Evolutionary conservation across 2,329 filamentous ascomycete genomes (phyloP), one percentile per base, ranked within the genome.

Genomic region (Penicillium sp.): DNA sequence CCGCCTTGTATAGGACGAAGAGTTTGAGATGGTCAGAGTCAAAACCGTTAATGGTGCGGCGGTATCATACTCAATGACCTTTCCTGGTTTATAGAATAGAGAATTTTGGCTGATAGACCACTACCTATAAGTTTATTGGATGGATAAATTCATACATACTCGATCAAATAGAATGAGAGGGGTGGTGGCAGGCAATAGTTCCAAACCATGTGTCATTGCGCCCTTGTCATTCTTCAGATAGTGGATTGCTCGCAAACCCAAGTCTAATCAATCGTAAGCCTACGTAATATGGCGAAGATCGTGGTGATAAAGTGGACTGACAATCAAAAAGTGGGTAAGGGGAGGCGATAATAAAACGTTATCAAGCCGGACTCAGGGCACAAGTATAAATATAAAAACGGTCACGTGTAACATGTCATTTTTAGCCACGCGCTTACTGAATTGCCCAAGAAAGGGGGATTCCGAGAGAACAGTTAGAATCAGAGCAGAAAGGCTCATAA

Each of bases 1-100:
- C 23, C 9, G 47, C 50, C 23, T 11, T 54, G 41, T 44, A 60
- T 26, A 56, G 23, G 19, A 52, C 57, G n/a, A 57, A 58, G 23
- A 60, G 45, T 26, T 51, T 53, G 19, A 58, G 31, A 56, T 52
- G 51, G 47, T 47, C 47, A 19, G 58, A 55, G 17, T 29, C 30
- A 29, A 44, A 44, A 21, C 31, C 52, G 21, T 35, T 62, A 30
- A 53, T 44, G 13, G 26, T 61, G 23, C 52, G 53, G 31, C 44
- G 60, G 46, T 59, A 59, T 50, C 57, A 59, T 51, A 58, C 55
- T 30, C 55, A 21, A 46, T 61, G 45, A 47, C 3, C 2, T 41
- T 13, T 9, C 13, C 15, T 11, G 15, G 23, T 50, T n/a, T 30
- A 7, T 9, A 17, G 48, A 15, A 6, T 13, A 41, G 11, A 41